These are phyloP conservation scores for Cladosporium sp. DNA, from an alignment of 2,329 filamentous ascomycete genomes.

Conservation along the genomic window DNA sequence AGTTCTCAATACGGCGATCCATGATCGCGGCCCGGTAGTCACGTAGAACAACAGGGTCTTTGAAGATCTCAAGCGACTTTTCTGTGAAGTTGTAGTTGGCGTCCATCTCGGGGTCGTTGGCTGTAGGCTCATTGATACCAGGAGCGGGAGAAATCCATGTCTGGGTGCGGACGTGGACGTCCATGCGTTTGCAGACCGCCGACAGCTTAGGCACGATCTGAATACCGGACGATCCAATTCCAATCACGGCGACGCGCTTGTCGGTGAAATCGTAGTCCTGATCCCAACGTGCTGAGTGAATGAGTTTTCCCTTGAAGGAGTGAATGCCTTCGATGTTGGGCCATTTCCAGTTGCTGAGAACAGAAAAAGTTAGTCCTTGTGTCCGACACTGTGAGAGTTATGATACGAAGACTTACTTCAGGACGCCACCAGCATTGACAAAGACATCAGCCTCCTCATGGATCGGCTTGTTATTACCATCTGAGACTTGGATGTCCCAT, in stretches of 20 bases:
- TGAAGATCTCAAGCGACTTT: constrained; percentile 3
- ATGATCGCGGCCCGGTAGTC: constrained; percentile 5
- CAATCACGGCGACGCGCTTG: constrained; percentile 41
- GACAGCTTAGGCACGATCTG: constrained; percentile 36
- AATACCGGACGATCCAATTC: constrained; percentile 30
- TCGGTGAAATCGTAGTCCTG: constrained; percentile 32
- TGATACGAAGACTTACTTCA: constrained; percentile 25
- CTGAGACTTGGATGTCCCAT: constrained; percentile 18
- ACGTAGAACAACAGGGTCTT: background rate
- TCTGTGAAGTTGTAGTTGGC: constrained; percentile 1
- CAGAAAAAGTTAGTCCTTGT: background rate
- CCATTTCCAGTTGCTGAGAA: constrained; percentile 39
- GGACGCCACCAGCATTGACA: constrained; percentile 16
- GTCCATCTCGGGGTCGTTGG: constrained; percentile 11
- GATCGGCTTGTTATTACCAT: background rate
- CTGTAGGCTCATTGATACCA: constrained; percentile 12
- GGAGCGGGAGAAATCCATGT: constrained; percentile 15
- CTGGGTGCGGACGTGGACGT: constrained; percentile 12
- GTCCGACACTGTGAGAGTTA: background rate
- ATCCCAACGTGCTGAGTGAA: constrained; percentile 42
- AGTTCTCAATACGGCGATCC: constrained; percentile 9
- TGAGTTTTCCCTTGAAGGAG: constrained; percentile 40
- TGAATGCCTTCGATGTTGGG: constrained; percentile 41
- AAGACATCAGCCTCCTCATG: constrained; percentile 20
- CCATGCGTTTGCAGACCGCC: constrained; percentile 7